phyloP scores from a whole-genome alignment of 768 basidiomycete species.

The Guyanaporus albipodus region DNA sequence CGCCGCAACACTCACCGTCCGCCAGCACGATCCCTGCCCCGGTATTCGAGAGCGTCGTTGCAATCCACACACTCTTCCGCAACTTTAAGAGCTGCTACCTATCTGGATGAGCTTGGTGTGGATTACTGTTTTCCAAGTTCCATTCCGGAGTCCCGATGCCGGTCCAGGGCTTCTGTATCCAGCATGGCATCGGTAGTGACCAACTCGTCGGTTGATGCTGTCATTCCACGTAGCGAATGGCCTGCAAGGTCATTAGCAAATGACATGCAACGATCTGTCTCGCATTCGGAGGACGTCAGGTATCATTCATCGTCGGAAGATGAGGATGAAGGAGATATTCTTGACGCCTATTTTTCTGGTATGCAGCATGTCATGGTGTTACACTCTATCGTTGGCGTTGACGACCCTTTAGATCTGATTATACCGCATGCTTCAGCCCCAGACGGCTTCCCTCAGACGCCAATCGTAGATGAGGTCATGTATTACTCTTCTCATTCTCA shows the following conservation, averaged over 20 bases:
- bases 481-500: constrained; percentile 8
- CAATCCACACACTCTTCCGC: constrained; percentile 32
- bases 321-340: constrained; percentile 34
- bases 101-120: constrained; percentile 30
- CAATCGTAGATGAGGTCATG: constrained; percentile 11
- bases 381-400: not conserved
- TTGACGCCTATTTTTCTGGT: constrained; percentile 44
- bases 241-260: constrained; percentile 8
- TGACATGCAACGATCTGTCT: constrained; percentile 9
- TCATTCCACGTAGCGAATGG: constrained; percentile 41
- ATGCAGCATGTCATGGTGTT: not conserved
- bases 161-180: constrained; percentile 41
- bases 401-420: constrained; percentile 21
- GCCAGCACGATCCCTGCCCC: constrained; percentile 18
- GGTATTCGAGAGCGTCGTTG: constrained; percentile 26
- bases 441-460: constrained; percentile 19
- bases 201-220: constrained; percentile 53
- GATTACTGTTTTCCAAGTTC: constrained; percentile 27
- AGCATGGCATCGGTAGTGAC: constrained; percentile 59
- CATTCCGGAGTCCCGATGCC: constrained; percentile 13
- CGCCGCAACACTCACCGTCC: not conserved
- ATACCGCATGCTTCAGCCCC: constrained; percentile 10
- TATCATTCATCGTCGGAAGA: constrained; percentile 23
- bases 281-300: constrained; percentile 14
- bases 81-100: constrained; percentile 19